These are phyloP conservation scores for Xylaria sp. DNA, from an alignment of 2,329 filamentous ascomycete genomes.

Conservation along the genomic window DNA sequence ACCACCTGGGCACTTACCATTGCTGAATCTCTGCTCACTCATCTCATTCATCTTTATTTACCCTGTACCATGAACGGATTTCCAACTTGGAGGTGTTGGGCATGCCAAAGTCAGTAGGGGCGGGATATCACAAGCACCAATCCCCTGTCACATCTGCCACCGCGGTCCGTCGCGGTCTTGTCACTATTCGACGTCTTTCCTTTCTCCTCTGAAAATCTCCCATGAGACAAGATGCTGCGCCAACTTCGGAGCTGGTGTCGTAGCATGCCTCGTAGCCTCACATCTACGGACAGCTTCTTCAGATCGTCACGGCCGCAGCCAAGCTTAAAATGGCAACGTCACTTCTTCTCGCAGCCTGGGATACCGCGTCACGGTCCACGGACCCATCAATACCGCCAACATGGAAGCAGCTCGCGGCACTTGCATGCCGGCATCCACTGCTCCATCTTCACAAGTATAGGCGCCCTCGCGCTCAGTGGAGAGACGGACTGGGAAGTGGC, in stretches of 20 bases:
- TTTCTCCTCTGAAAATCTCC: not conserved
- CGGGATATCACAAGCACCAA: not conserved
- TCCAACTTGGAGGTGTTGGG: not conserved
- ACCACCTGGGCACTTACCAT: not conserved
- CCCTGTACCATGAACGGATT: not conserved
- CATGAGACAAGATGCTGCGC: constrained; percentile 33
- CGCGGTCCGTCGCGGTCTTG: not conserved
- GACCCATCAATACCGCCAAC: constrained; percentile 3
- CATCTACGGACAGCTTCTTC: not conserved
- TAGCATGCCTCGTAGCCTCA: constrained; percentile 24
- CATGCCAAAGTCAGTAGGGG: not conserved
- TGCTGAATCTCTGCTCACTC: not conserved
- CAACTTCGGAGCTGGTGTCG: constrained; percentile 32
- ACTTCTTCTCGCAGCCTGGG: constrained; percentile 20
- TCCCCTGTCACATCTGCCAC: not conserved
- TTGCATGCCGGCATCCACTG: constrained; percentile 36
- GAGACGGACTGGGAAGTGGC: constrained; percentile 27
- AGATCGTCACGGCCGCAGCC: constrained; percentile 13
- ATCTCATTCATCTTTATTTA: too few species aligned
- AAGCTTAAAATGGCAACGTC: constrained; percentile 1
- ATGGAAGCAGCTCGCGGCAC: constrained; percentile 9
- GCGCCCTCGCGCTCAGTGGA: constrained; percentile 35
- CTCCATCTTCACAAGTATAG: constrained; percentile 39
- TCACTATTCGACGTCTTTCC: not conserved
- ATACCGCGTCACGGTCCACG: constrained; percentile 11